Conservation (phyloP, 2,329 filamentous ascomycete species). For the Podosphaera xanthii region DNA sequence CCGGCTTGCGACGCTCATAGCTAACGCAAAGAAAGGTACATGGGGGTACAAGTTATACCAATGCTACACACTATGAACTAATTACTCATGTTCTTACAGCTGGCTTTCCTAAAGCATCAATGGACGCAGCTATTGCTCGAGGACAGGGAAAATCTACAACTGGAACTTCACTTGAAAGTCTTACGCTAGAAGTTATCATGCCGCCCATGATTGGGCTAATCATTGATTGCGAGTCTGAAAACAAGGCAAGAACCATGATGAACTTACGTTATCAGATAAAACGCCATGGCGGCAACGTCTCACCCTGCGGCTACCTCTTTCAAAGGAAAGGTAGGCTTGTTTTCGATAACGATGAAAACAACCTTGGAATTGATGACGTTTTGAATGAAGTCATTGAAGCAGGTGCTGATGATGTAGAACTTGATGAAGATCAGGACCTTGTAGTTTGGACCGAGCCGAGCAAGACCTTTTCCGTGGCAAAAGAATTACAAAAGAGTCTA, state of each 20-base stretch:
- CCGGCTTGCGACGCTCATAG: slow-evolving; percentile 48
- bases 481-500: slow-evolving; percentile 37
- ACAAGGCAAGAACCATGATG: slow-evolving; percentile 47
- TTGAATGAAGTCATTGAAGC: slow-evolving; percentile 68
- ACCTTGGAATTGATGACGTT: slow-evolving; percentile 37
- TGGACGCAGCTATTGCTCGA: slow-evolving; percentile 68
- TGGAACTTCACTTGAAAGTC: slow-evolving; percentile 51
- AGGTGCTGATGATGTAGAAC: slow-evolving; percentile 51
- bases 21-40: slow-evolving; percentile 54
- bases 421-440: slow-evolving; percentile 44
- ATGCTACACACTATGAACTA: slow-evolving; percentile 5
- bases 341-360: slow-evolving; percentile 35
- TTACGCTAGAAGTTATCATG: slow-evolving; percentile 62
- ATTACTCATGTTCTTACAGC: slow-evolving; percentile 20
- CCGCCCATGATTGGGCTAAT: slow-evolving; percentile 57
- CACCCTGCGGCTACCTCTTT: slow-evolving; percentile 68
- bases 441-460: slow-evolving; percentile 48
- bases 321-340: slow-evolving; percentile 53
- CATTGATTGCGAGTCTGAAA: slow-evolving; percentile 70
- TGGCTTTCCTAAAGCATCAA: slow-evolving; percentile 61
- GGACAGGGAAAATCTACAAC: slow-evolving; percentile 63
- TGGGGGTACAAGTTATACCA: slow-evolving; percentile 11
- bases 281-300: slow-evolving; percentile 41
- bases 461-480: slow-evolving; percentile 38
- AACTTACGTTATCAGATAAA: slow-evolving; percentile 54